These are phyloP conservation scores for Silene latifolia DNA, from an alignment of 148 eudicot genomes.

Conservation along the genomic window DNA sequence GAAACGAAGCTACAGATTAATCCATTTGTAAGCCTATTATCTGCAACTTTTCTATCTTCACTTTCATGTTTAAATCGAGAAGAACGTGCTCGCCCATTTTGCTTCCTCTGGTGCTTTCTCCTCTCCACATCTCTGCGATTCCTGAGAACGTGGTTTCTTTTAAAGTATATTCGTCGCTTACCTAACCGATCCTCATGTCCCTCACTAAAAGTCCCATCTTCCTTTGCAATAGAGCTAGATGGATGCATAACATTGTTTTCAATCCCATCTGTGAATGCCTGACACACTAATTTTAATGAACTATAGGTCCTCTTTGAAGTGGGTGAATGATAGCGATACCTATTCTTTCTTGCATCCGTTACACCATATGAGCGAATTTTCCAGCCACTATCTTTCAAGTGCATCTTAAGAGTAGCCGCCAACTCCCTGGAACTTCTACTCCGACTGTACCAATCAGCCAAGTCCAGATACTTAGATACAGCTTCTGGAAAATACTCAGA, in stretches of 20 bases:
- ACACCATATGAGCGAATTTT: constrained; percentile 13
- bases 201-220: constrained; percentile 16
- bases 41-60: constrained; percentile 10
- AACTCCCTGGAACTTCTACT: constrained; percentile 1
- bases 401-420: constrained; percentile 42
- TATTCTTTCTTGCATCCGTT: constrained; percentile 18
- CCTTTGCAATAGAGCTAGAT: constrained; percentile 16
- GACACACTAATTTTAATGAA: constrained; percentile 49
- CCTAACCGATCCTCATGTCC: constrained; percentile 19
- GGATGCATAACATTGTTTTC: constrained; percentile 17
- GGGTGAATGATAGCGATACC: constrained; percentile 48
- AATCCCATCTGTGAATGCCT: constrained; percentile 27
- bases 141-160: constrained; percentile 6
- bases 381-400: constrained; percentile 73
- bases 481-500: constrained; percentile 57
- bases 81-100: constrained; percentile 12
- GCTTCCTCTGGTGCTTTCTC: constrained; percentile 28
- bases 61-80: constrained; percentile 12
- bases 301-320: constrained; percentile 30
- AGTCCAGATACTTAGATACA: constrained; percentile 34
- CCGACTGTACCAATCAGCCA: too few relatives aligned
- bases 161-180: constrained; percentile 5
- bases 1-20: constrained; percentile 13
- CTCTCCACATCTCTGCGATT: constrained; percentile 7
- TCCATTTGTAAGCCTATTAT: constrained; percentile 7